Evolutionary conservation across 2,329 filamentous ascomycete species (phyloP).

Genomic region (Colletotrichum sp.): DNA sequence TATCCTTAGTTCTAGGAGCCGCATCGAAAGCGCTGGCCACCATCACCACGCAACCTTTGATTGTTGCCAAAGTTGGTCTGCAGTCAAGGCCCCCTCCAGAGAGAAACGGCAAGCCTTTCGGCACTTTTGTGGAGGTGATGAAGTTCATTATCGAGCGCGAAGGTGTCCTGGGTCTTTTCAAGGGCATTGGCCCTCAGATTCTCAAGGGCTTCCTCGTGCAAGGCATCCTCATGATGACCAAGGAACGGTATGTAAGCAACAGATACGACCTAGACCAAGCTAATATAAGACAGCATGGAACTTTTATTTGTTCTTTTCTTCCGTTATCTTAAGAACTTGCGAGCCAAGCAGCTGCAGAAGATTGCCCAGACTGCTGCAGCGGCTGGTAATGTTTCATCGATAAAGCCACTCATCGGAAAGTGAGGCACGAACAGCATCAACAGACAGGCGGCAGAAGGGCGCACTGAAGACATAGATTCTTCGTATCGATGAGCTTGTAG

Average conservation of each 20-base stretch:
- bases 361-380: constrained; percentile 66
- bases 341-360: constrained; percentile 71
- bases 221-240: constrained; percentile 98
- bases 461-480: not conserved
- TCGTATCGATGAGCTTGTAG: not conserved
- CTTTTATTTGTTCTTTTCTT: constrained; percentile 85
- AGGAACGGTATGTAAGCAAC: constrained; percentile 73
- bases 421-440: not conserved
- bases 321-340: constrained; percentile 76
- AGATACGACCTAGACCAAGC: not conserved
- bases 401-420: not conserved
- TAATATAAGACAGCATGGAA: constrained; percentile 68
- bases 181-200: constrained; percentile 94
- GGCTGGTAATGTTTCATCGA: not conserved
- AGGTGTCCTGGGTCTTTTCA: constrained; percentile 84
- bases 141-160: constrained; percentile 90
- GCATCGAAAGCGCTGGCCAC: constrained; percentile 93
- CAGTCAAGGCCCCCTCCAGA: constrained; percentile 90
- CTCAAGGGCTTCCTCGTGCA: constrained; percentile 92
- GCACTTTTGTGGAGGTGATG: constrained; percentile 94
- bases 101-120: constrained; percentile 89
- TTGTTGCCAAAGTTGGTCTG: constrained; percentile 95
- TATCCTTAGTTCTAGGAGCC: constrained; percentile 76
- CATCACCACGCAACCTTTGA: constrained; percentile 89
- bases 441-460: not conserved